Evolutionary conservation across 2,329 filamentous ascomycete genomes (phyloP), one percentile per base, ranked within the genome.

Genomic region (Thermochaetoides dissita): DNA sequence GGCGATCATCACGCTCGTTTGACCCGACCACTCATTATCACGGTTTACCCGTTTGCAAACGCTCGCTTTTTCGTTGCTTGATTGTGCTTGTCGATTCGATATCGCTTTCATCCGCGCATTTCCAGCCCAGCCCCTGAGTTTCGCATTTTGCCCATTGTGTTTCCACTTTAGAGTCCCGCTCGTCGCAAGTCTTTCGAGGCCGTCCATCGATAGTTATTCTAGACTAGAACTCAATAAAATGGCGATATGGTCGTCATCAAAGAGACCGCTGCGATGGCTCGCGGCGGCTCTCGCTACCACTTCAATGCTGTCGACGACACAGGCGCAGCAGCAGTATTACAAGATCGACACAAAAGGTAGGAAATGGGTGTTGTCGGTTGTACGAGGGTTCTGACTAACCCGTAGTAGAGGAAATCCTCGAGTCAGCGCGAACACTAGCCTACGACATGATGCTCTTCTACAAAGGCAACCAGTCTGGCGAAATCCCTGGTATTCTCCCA

Each of bases 401-500:
- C 10, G 8, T 17, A 10, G 30, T 44, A 55, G 53, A 49, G 10
- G 42, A 51, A 33, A 55, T 56, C 39, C 46, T 44, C 8, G 37
- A 50, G 12, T 50, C 51, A 7, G 48, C 53, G 11, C 47, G 48
- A 29, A 48, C 45, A 8, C 45, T 56, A 8, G 53, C 53, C 8
- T 53, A 50, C 47, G 52, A 54, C 36, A 36, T 55, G 40, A 53
- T 55, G 50, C 42, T 49, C 7, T 49, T 45, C 12, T 56, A 55
- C 47, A 42, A 55, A 12, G 54, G 54, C 28, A 54, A 56, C 49
- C 33, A 51, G 40, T 60, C 67, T 1, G 71, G 72, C 41, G 59
- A 65, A 53, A 69, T 67, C 10, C 72, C 72, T 7, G 73, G 73
- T 31, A 75, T 74, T 50, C 57, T 76, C 8, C 72, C 72, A 1